Evolutionary conservation across 306 rosid genomes (phyloP).

Genomic region (Fagus crenata): DNA sequence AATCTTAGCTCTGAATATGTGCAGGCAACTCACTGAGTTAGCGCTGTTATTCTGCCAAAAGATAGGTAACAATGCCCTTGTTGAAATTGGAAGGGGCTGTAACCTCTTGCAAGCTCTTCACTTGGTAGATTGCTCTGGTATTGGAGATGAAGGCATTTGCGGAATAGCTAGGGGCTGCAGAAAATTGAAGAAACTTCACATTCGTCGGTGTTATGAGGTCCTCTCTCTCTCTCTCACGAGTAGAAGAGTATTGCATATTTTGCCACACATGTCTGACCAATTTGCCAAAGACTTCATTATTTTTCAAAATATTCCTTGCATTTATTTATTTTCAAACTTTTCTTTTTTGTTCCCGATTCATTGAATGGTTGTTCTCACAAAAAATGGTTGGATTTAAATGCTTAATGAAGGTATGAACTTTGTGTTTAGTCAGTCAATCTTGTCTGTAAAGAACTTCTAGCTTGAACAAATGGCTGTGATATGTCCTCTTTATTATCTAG

Average conservation of each 20-base stretch:
- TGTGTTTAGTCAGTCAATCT: neutral
- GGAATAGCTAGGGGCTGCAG: conserved; percentile 81
- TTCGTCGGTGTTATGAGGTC: conserved; percentile 95
- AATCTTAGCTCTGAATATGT: conserved; percentile 29
- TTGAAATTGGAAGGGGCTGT: conserved; percentile 80
- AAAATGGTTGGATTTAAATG: neutral
- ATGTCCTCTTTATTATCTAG: neutral
- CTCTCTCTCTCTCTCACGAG: conserved; percentile 1
- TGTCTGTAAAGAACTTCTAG: neutral
- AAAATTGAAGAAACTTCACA: conserved; percentile 84
- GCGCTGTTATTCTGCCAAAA: conserved; percentile 84
- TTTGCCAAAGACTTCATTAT: neutral
- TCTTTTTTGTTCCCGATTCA: neutral
- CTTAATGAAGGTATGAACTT: neutral
- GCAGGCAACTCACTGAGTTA: conserved; percentile 75
- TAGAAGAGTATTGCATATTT: conserved; percentile 8
- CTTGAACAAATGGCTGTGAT: neutral
- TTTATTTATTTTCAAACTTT: neutral
- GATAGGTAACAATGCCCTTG: conserved; percentile 71
- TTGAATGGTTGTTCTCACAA: neutral
- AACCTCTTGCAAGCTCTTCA: conserved; percentile 83
- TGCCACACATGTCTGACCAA: neutral
- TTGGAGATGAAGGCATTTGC: conserved; percentile 88
- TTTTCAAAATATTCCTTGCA: neutral
- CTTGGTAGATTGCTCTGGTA: conserved; percentile 90